Conservation (phyloP, 371 early-diverging fungal species). For the Circinella umbellata region DNA sequence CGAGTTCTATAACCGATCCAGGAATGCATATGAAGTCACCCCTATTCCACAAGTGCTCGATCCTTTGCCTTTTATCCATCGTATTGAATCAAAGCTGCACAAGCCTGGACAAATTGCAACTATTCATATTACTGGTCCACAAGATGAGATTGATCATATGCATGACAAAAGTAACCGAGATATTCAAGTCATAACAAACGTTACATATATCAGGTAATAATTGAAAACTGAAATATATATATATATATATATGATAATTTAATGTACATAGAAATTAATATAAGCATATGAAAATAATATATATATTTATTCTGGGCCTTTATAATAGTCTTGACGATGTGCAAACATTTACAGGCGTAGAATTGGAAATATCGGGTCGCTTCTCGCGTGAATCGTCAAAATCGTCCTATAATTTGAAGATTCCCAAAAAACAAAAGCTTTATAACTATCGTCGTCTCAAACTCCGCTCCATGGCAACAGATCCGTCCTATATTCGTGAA, state of each 20-base stretch:
- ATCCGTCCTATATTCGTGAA: slow-evolving; percentile 47
- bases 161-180: slow-evolving; percentile 13
- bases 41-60: slow-evolving; percentile 18
- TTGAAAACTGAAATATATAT: not conserved
- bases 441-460: slow-evolving; percentile 36
- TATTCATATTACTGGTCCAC: slow-evolving; percentile 22
- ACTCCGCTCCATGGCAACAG: slow-evolving; percentile 34
- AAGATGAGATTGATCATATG: slow-evolving; percentile 21
- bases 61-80: slow-evolving; percentile 22
- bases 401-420: slow-evolving; percentile 38
- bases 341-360: slow-evolving; percentile 21
- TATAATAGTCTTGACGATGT: slow-evolving; percentile 24
- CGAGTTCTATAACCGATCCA: slow-evolving; percentile 28
- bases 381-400: slow-evolving; percentile 34
- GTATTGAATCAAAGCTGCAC: slow-evolving; percentile 25
- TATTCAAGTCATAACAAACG: slow-evolving; percentile 12
- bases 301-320: not conserved
- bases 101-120: slow-evolving; percentile 24
- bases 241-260: not conserved
- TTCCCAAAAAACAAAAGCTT: slow-evolving; percentile 23
- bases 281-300: not conserved
- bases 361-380: slow-evolving; percentile 37
- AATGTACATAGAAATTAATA: not conserved
- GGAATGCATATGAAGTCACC: slow-evolving; percentile 10
- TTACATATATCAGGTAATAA: slow-evolving; percentile 26